phyloP scores from a whole-genome alignment of 169 alveolate species.

The Eimeria zaria region DNA sequence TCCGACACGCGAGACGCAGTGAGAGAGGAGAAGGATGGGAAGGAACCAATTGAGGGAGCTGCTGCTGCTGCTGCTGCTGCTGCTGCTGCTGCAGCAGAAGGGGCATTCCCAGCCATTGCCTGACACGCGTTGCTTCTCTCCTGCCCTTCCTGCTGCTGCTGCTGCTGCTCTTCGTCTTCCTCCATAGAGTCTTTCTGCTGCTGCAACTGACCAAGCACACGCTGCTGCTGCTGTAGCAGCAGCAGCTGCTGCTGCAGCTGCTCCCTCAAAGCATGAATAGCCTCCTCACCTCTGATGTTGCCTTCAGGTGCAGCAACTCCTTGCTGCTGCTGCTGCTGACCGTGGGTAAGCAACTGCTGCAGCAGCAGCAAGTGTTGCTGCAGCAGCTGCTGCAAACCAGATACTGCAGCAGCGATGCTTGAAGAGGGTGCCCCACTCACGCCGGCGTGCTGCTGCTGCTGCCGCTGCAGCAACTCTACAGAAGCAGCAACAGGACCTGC shows the following conservation, averaged over 20 bases:
- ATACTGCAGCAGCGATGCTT: slow-evolving; percentile 16
- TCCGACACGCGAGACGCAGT: not conserved
- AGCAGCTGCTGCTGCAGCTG: slow-evolving; percentile 37
- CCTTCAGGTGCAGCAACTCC: not conserved
- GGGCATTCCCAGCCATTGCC: too few species aligned
- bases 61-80: not conserved
- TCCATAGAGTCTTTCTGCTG: not conserved
- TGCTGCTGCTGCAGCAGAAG: not conserved
- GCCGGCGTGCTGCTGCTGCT: not conserved
- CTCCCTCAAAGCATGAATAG: not conserved
- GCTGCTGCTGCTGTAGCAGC: slow-evolving; percentile 30
- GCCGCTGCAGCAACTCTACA: not conserved
- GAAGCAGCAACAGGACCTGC: not conserved
- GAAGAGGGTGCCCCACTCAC: not conserved
- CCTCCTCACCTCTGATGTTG: not conserved
- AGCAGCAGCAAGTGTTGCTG: slow-evolving; percentile 30
- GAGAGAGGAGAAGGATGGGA: not conserved
- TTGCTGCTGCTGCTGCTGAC: not conserved
- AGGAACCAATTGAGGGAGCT: not conserved
- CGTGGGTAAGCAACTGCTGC: slow-evolving; percentile 1
- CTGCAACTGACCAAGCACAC: slow-evolving; percentile 3
- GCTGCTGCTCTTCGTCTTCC: slow-evolving; percentile 4
- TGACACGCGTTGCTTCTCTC: not conserved
- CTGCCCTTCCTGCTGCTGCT: not conserved
- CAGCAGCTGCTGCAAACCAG: slow-evolving; percentile 23